phyloP scores from a whole-genome alignment of 208 protist genomes.

The Leishmania martiniquensis region DNA sequence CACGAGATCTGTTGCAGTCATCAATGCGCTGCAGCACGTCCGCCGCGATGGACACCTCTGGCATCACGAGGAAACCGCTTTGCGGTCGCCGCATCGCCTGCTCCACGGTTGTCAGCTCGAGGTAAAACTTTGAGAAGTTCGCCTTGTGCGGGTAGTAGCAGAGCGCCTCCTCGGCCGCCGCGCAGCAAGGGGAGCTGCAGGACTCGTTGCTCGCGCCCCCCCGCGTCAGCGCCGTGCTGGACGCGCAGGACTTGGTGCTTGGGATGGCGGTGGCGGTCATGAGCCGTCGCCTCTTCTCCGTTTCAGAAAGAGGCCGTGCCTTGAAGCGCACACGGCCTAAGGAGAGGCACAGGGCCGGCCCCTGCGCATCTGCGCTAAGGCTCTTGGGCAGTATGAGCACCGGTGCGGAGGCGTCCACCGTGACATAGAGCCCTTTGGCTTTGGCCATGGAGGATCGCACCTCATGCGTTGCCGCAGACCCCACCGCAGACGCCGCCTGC shows the following conservation, averaged over 20 bases:
- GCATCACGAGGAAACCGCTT: constrained; percentile 73
- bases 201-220: background rate
- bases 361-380: constrained; percentile 35
- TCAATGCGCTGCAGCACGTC: constrained; percentile 82
- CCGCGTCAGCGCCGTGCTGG: background rate
- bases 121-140: constrained; percentile 72
- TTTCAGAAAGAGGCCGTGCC: constrained; percentile 60
- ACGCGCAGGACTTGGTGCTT: background rate
- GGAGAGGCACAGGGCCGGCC: constrained; percentile 68
- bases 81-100: constrained; percentile 54
- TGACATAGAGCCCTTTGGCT: constrained; percentile 66
- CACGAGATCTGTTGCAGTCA: constrained; percentile 41
- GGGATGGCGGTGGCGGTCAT: constrained; percentile 13
- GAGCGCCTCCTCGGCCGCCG: constrained; percentile 51
- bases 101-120: constrained; percentile 76
- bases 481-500: constrained; percentile 51
- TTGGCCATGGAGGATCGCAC: constrained; percentile 59
- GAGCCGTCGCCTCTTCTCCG: constrained; percentile 56
- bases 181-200: background rate
- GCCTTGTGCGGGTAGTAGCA: constrained; percentile 80
- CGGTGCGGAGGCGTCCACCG: constrained; percentile 76
- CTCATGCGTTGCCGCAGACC: constrained; percentile 67
- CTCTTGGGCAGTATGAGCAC: constrained; percentile 74
- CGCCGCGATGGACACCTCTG: constrained; percentile 69
- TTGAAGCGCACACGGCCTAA: constrained; percentile 75